Evolutionary conservation across 1,284 basidiomycete species (phyloP).

Genomic region (Nidula niveotomentosa): DNA sequence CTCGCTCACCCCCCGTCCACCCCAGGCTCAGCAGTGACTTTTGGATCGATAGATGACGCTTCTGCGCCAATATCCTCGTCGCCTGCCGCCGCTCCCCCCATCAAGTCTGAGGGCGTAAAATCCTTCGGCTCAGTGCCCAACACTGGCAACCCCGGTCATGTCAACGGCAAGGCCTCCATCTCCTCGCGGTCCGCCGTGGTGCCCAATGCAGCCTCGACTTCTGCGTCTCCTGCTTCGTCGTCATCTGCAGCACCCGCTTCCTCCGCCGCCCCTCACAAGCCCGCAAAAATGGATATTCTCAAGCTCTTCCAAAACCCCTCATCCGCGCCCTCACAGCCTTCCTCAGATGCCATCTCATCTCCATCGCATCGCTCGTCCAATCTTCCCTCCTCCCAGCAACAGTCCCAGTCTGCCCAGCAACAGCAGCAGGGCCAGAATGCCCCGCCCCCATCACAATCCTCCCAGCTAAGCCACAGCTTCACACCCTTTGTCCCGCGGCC

Average conservation of each 20-base stretch:
- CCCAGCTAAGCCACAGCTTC: constrained; percentile 45
- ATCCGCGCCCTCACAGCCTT: constrained; percentile 34
- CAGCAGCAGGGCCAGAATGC: constrained; percentile 24
- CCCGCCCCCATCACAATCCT: constrained; percentile 38
- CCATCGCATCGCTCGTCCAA: constrained; percentile 41
- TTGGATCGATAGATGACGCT: constrained; percentile 82
- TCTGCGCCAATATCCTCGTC: constrained; percentile 69
- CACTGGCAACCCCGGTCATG: constrained; percentile 30
- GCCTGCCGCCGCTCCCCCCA: constrained; percentile 59
- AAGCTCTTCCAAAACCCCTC: constrained; percentile 68
- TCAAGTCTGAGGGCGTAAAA: constrained; percentile 73
- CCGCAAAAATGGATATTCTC: constrained; percentile 56
- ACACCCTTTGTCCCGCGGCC: constrained; percentile 45
- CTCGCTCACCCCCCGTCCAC: constrained; percentile 4
- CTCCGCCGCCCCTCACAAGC: constrained; percentile 28
- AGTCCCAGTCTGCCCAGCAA: constrained; percentile 14
- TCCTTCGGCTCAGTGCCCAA: constrained; percentile 77
- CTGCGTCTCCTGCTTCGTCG: constrained; percentile 22
- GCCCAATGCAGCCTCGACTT: constrained; percentile 25
- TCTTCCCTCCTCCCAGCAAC: constrained; percentile 36
- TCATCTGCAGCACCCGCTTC: constrained; percentile 30
- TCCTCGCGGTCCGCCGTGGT: constrained; percentile 33
- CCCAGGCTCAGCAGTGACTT: constrained; percentile 66
- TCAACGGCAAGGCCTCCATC: constrained; percentile 56
- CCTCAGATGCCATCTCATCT: constrained; percentile 37